Conservation (phyloP, 208 protist genomes). For the Trypanosoma platydactyli region DNA sequence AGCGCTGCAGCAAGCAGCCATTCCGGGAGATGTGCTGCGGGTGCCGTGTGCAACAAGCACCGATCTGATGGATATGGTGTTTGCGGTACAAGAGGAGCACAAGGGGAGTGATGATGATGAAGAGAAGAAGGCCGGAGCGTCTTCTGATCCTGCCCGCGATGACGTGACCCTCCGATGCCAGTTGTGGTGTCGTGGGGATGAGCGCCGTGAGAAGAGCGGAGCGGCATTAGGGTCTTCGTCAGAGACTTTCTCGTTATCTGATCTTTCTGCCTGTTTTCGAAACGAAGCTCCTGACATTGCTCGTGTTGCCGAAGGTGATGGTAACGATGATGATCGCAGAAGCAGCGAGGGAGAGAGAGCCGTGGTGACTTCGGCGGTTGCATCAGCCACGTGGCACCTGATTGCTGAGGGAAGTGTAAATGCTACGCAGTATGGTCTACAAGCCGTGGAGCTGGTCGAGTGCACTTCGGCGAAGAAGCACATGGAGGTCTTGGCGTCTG, state of each 20-base stretch:
- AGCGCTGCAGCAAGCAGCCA: neutral
- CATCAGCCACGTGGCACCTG: conserved; percentile 6
- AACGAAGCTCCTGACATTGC: neutral
- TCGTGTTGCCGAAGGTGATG: no score
- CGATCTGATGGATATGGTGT: conserved; percentile 5
- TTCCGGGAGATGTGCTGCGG: neutral
- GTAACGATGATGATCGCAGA: neutral
- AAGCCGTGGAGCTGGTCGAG: conserved; percentile 7
- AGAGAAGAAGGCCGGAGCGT: neutral
- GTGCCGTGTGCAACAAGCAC: conserved; percentile 2
- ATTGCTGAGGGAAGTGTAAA: conserved; percentile 8
- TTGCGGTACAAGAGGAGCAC: conserved; percentile 5
- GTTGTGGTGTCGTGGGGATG: no score
- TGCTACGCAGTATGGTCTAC: conserved; percentile 12
- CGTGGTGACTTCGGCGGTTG: neutral
- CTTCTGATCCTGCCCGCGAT: no score
- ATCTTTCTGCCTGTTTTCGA: neutral
- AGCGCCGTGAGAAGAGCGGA: no score
- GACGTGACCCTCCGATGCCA: no score
- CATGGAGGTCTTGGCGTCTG: neutral
- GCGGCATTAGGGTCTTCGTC: neutral
- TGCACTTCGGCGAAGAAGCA: neutral
- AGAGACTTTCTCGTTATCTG: neutral
- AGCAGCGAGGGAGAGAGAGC: neutral
- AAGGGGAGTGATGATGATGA: neutral